Base-by-base conservation (phyloP, 495 filamentous ascomycete genomes). In the Corynascus novoguineensis region DNA sequence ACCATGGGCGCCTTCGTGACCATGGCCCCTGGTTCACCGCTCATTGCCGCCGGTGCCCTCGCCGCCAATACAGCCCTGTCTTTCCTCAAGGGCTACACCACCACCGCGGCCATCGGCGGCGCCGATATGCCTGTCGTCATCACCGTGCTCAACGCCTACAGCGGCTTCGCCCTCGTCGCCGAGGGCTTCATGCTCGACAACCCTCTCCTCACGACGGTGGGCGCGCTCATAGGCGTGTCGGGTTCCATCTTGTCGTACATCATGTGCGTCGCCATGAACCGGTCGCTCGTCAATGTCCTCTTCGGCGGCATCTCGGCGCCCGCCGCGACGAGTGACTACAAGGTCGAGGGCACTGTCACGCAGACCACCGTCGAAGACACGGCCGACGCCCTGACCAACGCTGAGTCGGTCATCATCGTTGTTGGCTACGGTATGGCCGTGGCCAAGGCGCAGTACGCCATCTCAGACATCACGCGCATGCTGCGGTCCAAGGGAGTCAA, bases 181-280 rank as follows among this genome's bases (percentile, higher is more conserved):
- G 88, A 92, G 68, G 88, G 88, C 12, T 80, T 92, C 57, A 92
- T 92, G 88, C 79, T 92, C n/a, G 82, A 90, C 60, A 91, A 90
- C 58, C 82, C 87, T 0, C 75, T 92, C 1, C 77, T 92, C 0
- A 90, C 87, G 0, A 87, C 86, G 3, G 83, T 92, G 11, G 88
- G 88, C 2, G 85, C 87, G 0, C 77, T 92, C 7, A 92, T 92
- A 41, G 88, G 88, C 37, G 87, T 90, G 8, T 86, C 82, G 29
- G 88, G 88, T 53, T 90, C 86, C 1, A 90, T 92, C 60, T 81
- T 92, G 9, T 89, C 86, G 0, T 89, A 90, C 68, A 88, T 91
- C 52, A 75, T 84, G 83, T 92, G 88, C 57, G 82, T 88, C 3
- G 87, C 87, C 7, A 92, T 92, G 88, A 92, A 92, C 59, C 78